Evolutionary conservation across 2,329 filamentous ascomycete species (phyloP).

Genomic region (Alternaria ventricosa): DNA sequence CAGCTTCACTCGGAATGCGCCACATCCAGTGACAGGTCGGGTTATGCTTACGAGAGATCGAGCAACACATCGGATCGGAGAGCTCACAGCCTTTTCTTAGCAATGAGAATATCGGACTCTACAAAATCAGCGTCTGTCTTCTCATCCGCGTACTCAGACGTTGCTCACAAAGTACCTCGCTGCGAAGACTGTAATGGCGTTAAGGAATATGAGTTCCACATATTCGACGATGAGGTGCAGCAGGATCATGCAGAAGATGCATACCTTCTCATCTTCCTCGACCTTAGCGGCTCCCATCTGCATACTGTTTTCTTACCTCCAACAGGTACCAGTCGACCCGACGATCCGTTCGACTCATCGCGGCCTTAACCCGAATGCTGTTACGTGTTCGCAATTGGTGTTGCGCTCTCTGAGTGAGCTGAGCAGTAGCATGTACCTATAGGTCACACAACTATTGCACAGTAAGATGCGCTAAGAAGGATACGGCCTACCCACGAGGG

Average conservation of each 20-base stretch:
- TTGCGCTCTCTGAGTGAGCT: neutral
- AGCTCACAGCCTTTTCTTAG: neutral
- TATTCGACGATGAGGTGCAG: neutral
- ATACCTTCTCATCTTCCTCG: neutral
- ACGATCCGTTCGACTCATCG: neutral
- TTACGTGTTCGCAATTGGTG: neutral
- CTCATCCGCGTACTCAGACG: neutral
- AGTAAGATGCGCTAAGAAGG: neutral
- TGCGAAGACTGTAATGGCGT: neutral
- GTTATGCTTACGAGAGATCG: neutral
- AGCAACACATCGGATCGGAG: neutral
- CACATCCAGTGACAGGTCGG: neutral
- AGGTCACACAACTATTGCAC: neutral
- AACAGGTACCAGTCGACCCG: neutral
- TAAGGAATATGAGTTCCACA: neutral
- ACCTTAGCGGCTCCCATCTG: neutral
- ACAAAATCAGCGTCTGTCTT: neutral
- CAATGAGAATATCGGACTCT: neutral
- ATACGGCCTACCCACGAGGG: neutral
- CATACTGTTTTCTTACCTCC: neutral
- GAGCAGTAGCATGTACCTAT: slow-evolving; percentile 1
- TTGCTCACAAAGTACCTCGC: neutral
- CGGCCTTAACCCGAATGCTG: neutral
- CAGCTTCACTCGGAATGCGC: neutral
- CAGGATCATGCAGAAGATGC: neutral